phyloP scores from a whole-genome alignment of 257 asterid genomes.

The Rauvolfia tetraphylla region DNA sequence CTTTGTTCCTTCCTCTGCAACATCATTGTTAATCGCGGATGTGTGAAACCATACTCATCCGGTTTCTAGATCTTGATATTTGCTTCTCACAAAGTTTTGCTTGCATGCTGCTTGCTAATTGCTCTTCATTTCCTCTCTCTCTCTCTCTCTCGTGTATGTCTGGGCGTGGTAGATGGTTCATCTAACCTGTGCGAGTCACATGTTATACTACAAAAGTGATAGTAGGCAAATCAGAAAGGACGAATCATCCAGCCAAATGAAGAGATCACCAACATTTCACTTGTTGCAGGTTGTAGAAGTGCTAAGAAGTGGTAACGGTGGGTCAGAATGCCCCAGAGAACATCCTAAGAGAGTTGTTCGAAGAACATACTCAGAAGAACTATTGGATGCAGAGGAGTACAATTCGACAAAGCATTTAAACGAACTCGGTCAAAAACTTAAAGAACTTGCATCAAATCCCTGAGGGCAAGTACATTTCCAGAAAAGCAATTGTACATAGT shows the following conservation, averaged over 20 bases:
- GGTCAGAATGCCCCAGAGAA: slow-evolving; percentile 1
- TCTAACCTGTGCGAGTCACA: not conserved
- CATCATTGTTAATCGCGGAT: too few species aligned
- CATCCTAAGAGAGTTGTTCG: slow-evolving; percentile 13
- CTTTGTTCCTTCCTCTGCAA: not conserved
- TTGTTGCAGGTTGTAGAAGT: slow-evolving; percentile 32
- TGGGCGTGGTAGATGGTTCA: not conserved
- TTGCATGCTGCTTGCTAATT: not conserved
- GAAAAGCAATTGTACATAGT: not conserved
- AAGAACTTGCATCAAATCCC: slow-evolving; percentile 19
- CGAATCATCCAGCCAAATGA: not conserved
- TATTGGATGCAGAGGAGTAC: slow-evolving; percentile 39
- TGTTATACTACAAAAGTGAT: not conserved
- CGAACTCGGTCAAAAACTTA: slow-evolving; percentile 21
- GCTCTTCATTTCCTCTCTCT: not conserved
- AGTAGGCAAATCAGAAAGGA: not conserved
- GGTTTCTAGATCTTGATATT: not conserved
- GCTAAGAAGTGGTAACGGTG: slow-evolving; percentile 20
- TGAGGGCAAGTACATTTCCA: slow-evolving; percentile 5
- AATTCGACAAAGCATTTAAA: slow-evolving; percentile 44
- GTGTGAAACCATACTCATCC: not conserved
- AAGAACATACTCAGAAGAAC: slow-evolving; percentile 50
- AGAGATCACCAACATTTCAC: not conserved
- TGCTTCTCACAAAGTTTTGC: not conserved
- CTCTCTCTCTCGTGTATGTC: not conserved